Evolutionary conservation across 805 yeast species (phyloP), one percentile per base, ranked within the genome.

Genomic region (Myxozyma udenii): DNA sequence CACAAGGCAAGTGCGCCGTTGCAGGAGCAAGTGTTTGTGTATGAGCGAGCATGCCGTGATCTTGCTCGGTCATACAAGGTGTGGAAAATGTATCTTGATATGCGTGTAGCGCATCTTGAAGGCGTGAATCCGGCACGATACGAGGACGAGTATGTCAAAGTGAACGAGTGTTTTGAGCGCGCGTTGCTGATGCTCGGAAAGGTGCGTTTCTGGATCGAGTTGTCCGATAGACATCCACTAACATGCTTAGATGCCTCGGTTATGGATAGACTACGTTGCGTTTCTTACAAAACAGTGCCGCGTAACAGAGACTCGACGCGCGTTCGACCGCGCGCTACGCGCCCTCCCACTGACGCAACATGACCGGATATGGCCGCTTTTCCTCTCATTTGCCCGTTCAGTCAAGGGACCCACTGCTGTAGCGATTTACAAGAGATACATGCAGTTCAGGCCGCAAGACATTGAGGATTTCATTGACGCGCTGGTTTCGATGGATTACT

Each of bases 331-430:
- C 25, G 76, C 84, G 0, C 65, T 85, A 6, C 69, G 71, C 46
- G 56, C 68, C 3, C 60, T 84, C 11, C 79, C 85, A 0, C 46
- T 74, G 4, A 64, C 77, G 0, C 81, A 79, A 50, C 88, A 83
- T 64, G 74, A 74, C 3, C 57, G 70, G 25, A 74, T 84, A 28
- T 78, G 93, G 78, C 68, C 73, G 1, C 62, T 75, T 53, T 85
- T 79, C 50, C 68, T 84, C 40, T 59, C 68, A 19, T 79, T 74
- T 66, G 79, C 80, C 0, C 68, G 68, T 41, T 45, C 55, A 0
- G 68, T 74, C 21, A 76, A 75, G 2, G 83, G 79, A 21, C 48
- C 23, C 1, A 70, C 76, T 0, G 71, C 66, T 1, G 69, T 69
- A 23, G 22, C 41, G 9, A 62, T 74, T 3, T 71, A 68, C 63